Evolutionary conservation across 169 alveolate species (phyloP).

Genomic region (Plasmodium chabaudi): DNA sequence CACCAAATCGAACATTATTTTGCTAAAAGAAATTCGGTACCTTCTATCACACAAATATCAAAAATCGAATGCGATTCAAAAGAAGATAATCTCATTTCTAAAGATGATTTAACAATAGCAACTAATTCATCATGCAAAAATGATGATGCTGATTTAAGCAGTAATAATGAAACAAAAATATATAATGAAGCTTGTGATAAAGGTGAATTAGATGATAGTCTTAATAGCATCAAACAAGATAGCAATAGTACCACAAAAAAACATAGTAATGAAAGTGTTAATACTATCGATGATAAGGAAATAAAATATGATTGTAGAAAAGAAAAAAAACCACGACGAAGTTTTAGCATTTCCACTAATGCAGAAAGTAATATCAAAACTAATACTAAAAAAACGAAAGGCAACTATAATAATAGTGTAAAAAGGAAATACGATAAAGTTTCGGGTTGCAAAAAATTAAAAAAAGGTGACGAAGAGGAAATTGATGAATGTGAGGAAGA

Average conservation of each 20-base stretch:
- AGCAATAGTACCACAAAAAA: background rate
- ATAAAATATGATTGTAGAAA: conserved; percentile 11
- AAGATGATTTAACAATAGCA: background rate
- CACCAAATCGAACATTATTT: conserved; percentile 62
- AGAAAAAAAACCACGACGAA: conserved; percentile 30
- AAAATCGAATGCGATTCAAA: conserved; percentile 24
- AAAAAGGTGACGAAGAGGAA: conserved; percentile 7
- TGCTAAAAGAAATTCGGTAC: conserved; percentile 15
- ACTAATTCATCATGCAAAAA: conserved; percentile 5
- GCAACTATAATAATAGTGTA: background rate
- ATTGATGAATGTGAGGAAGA: background rate
- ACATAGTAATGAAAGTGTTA: background rate
- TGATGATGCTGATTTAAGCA: background rate
- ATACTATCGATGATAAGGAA: background rate
- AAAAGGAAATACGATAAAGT: conserved; percentile 4
- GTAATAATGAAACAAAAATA: background rate
- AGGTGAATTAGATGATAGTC: background rate
- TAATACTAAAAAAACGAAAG: conserved; percentile 21
- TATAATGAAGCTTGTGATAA: conserved; percentile 1
- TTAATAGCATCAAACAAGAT: background rate
- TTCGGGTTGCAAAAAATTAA: background rate
- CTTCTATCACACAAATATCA: conserved; percentile 5
- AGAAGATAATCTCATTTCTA: conserved; percentile 7
- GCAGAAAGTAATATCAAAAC: background rate
- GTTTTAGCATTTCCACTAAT: background rate